Evolutionary conservation across 129 eudicot genomes (phyloP).

Genomic region (Arctium lappa): DNA sequence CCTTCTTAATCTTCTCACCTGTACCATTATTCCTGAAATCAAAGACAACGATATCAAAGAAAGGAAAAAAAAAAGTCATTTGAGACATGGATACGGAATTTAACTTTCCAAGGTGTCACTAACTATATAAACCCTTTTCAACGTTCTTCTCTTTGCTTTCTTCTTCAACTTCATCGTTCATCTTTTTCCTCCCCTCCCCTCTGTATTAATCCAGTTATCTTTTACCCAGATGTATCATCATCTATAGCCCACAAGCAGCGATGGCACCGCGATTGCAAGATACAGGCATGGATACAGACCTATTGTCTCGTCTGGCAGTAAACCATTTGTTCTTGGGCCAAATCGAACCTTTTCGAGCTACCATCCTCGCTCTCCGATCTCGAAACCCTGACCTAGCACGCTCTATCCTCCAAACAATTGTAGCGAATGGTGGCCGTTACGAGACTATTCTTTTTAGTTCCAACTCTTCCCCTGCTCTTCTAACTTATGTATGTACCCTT

Average conservation of each 20-base stretch:
- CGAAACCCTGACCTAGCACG: slow-evolving; percentile 74
- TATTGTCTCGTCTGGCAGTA: slow-evolving; percentile 51
- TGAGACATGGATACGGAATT: not conserved
- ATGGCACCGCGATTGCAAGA: slow-evolving; percentile 14
- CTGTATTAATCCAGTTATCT: slow-evolving; percentile 3
- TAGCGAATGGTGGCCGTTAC: slow-evolving; percentile 60
- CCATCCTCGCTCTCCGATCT: slow-evolving; percentile 66
- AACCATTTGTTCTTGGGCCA: slow-evolving; percentile 81
- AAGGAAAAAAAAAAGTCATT: not conserved
- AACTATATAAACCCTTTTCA: slow-evolving; percentile 34
- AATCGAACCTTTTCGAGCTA: slow-evolving; percentile 92
- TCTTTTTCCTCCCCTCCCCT: not conserved
- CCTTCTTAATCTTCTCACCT: no score
- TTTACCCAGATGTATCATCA: slow-evolving; percentile 23
- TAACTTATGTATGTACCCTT: slow-evolving; percentile 63
- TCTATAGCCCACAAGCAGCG: slow-evolving; percentile 8
- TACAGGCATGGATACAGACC: slow-evolving; percentile 61
- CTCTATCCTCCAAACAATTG: slow-evolving; percentile 66
- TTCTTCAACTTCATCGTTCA: slow-evolving; percentile 20
- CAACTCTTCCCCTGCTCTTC: slow-evolving; percentile 64
- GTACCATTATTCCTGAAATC: not conserved
- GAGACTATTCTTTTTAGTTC: slow-evolving; percentile 55
- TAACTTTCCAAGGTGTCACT: slow-evolving; percentile 7
- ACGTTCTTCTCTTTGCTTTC: slow-evolving; percentile 3
- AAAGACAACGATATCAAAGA: not conserved